A percentile compares a stretch with the other conserved stretches of the same genome.
phyloP scores from a whole-genome alignment of 331 rosid genomes.

The Quercus phellos region DNA sequence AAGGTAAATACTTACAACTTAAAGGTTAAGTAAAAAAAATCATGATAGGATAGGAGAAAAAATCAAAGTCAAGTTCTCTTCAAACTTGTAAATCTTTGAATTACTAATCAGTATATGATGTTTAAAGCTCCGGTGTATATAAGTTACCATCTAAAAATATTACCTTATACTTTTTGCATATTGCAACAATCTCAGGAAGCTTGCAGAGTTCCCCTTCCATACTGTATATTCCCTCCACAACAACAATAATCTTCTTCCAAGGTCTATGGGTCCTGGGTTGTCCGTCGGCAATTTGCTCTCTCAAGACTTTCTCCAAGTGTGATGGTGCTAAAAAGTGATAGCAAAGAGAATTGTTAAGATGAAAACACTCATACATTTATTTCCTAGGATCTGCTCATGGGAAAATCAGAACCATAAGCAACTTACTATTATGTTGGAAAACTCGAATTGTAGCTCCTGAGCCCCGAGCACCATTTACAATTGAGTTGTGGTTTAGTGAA shows the following conservation, averaged over 20 bases:
- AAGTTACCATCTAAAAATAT: not conserved
- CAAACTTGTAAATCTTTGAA: not conserved
- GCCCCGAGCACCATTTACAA: slow-evolving; percentile 70
- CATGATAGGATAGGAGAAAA: not conserved
- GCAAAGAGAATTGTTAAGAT: not conserved
- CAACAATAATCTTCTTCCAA: slow-evolving; percentile 70
- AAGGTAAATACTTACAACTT: not conserved
- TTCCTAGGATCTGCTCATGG: not conserved
- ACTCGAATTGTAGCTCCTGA: slow-evolving; percentile 73
- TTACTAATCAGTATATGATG: not conserved
- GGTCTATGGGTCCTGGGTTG: slow-evolving; percentile 67
- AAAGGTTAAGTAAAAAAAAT: not conserved
- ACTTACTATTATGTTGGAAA: slow-evolving; percentile 66
- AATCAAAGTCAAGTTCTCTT: not conserved
- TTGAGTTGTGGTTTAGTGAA: slow-evolving; percentile 57
- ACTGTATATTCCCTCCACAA: slow-evolving; percentile 75
- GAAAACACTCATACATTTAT: not conserved
- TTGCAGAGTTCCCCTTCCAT: slow-evolving; percentile 79
- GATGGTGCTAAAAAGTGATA: slow-evolving; percentile 38
- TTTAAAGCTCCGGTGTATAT: not conserved
- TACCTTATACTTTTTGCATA: slow-evolving; percentile 68
- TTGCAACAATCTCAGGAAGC: slow-evolving; percentile 62
- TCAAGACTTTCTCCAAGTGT: slow-evolving; percentile 62
- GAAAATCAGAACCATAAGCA: not conserved
- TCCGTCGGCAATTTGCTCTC: slow-evolving; percentile 77